Base-by-base conservation (phyloP, 306 rosid genomes). In the Vicia faba region DNA sequence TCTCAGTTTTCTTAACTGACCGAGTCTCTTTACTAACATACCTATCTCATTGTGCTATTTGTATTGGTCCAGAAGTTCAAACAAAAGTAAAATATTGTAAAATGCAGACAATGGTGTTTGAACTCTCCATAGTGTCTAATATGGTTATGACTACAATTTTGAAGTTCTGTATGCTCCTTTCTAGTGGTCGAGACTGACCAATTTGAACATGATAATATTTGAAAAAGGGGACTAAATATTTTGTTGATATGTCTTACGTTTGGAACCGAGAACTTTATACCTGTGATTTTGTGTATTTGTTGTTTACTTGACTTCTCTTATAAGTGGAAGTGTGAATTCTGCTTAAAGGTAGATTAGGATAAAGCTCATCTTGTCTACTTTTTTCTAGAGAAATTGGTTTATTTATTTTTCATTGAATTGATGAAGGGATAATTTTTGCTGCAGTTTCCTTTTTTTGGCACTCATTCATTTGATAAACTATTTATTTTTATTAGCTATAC, bases 381-480 rank as follows among this genome's bases (percentile, higher is more conserved):
- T 41, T 43, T n/a, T n/a, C 43, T 3, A 44, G 59, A 55, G 78
- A 66, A 57, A 9, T 65, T 38, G 3, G 9, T 55, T 53, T 44
- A 20, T 9, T 31, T 69, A 19, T 43, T 50, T 59, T 61, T 69
- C 4, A 31, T 16, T 28, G 54, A 73, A 56, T 56, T 72, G 68
- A n/a, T 0, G 8, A 33, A 53, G 23, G 57, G 2, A 61, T 61
- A 51, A 10, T 66, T 72, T 72, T 61, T 1, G 62, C 61, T 67
- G 61, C 35, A 18, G 53, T 46, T 54, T 26, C 11, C 8, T 62
- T 55, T 68, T 16, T 74, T 68, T 74, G 64, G 6, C 28, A 20
- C 23, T 25, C 2, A 13, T 26, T 28, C 38, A 29, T 54, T 31
- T 36, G 63, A 35, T 45, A 62, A 9, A 18, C 12, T 54, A 11